These are phyloP conservation scores for Sclerotinia subarctica DNA, from an alignment of 2,329 filamentous ascomycete genomes.

Conservation along the genomic window DNA sequence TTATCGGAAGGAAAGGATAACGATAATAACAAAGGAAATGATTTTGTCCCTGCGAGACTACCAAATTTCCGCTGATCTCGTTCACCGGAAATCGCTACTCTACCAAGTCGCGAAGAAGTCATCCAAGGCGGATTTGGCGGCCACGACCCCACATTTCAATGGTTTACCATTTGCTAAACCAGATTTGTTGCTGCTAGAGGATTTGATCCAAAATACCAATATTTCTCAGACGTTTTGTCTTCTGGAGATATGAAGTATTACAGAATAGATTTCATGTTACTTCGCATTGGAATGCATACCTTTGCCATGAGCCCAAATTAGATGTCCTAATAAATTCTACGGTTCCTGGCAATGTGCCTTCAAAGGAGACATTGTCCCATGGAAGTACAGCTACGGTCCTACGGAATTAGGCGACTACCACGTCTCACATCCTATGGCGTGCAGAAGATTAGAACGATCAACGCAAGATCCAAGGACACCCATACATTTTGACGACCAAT, in stretches of 20 bases:
- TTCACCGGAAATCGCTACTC: not conserved
- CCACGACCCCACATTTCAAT: conserved; percentile 72
- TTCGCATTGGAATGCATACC: not conserved
- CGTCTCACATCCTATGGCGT: not conserved
- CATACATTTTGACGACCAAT: not conserved
- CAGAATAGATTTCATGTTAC: conserved; percentile 60
- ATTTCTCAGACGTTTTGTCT: conserved; percentile 87
- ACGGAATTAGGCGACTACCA: conserved; percentile 21
- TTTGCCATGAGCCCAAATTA: not conserved
- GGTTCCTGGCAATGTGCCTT: not conserved
- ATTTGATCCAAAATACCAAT: conserved; percentile 76
- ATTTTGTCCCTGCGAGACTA: conserved; percentile 57
- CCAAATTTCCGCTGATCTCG: conserved; percentile 48
- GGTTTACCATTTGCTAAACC: conserved; percentile 68
- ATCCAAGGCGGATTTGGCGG: conserved; percentile 57
- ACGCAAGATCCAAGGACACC: not conserved
- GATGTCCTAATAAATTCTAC: not conserved
- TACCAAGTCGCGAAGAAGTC: not conserved
- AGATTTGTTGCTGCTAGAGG: conserved; percentile 70
- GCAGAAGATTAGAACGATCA: no score
- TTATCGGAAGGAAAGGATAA: not conserved
- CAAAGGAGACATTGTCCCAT: no score
- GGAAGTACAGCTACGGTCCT: not conserved
- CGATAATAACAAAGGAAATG: conserved; percentile 27
- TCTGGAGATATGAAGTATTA: conserved; percentile 71